Base-by-base conservation (phyloP, 208 protist genomes). In the Acanthamoeba castellanii region DNA sequence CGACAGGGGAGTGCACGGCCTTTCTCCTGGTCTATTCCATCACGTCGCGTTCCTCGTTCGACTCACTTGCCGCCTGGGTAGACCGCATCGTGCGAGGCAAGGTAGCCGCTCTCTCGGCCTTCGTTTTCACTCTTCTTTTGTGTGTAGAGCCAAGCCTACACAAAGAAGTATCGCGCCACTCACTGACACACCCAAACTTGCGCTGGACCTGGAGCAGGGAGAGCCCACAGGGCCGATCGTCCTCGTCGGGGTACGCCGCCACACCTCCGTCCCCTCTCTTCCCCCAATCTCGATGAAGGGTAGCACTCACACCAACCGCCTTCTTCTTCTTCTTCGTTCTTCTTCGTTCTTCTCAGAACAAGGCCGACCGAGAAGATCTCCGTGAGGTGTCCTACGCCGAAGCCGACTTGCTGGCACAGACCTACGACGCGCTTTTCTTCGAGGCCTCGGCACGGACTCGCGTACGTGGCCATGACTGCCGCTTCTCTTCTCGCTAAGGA, bases 11-110 rank as follows among this genome's bases (percentile, higher is more conserved):
- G 22, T 81, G 72, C 72, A 81, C 32, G 32, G 72, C 72, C 72
- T 81, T 37, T 25, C 18, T 81, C 18, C 32, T 81, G 42, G 72
- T 81, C 72, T 81, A 81, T 47, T 81, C 72, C 32, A 81, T 81
- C 14, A 47, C 72, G 37, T 81, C 72, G 42, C 72, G 72, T 7
- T 2, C 72, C 30, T 81, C 72, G 37, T 81, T 81, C 42, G 72
- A 81, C 22, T 1, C 72, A 20, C 47, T 81, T 25, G 34, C 72
- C 4, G 30, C 72, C 2, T 81, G 72, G 72, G 20, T 81, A 34
- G 72, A 81, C 4, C 72, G 72, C 30, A 14, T 81, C 7, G 5
- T 81, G 30, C 72, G 72, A 2, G 72, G 47, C 72, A 81, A 81
- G 34, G 72, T 81, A 76, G 4, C 2, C 4, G 7, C 47, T 14